Conservation (phyloP, 805 yeast species). For the Kodamaea jinghongensis region DNA sequence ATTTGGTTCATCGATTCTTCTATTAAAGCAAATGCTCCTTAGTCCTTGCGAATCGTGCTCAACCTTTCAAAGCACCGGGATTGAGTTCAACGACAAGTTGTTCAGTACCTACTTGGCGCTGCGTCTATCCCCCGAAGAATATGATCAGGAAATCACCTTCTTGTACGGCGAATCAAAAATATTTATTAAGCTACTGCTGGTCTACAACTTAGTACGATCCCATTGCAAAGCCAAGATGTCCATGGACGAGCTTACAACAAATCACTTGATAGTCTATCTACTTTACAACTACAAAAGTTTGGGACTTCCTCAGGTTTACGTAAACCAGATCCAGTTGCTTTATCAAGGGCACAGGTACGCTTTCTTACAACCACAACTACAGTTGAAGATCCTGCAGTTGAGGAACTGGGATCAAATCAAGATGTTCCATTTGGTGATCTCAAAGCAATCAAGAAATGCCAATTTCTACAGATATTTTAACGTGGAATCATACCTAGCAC, state of each 20-base stretch:
- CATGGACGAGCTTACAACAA: conserved; percentile 13
- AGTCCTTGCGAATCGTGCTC: conserved; percentile 21
- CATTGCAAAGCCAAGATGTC: conserved; percentile 4
- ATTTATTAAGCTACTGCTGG: conserved; percentile 16
- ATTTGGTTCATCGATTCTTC: no score
- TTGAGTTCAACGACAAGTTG: conserved; percentile 11
- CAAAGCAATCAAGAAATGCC: neutral
- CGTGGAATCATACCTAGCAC: conserved; percentile 11
- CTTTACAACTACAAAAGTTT: conserved; percentile 13
- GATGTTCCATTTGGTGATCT: conserved; percentile 12
- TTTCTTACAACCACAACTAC: conserved; percentile 1
- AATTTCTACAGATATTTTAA: conserved; percentile 15
- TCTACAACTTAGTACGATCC: conserved; percentile 15
- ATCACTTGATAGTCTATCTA: conserved; percentile 20
- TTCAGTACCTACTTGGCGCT: conserved; percentile 10
- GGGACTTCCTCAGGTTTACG: conserved; percentile 4
- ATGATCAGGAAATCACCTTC: conserved; percentile 9
- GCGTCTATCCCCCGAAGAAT: conserved; percentile 4
- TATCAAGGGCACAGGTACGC: conserved; percentile 16
- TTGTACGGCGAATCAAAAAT: conserved; percentile 13
- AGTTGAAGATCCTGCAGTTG: conserved; percentile 4
- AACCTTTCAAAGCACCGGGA: conserved; percentile 11
- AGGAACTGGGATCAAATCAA: conserved; percentile 6
- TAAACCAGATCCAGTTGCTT: conserved; percentile 20
- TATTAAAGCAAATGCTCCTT: neutral